Evolutionary conservation across 495 filamentous ascomycete genomes (phyloP).

Genomic region (Xylaria scruposa): DNA sequence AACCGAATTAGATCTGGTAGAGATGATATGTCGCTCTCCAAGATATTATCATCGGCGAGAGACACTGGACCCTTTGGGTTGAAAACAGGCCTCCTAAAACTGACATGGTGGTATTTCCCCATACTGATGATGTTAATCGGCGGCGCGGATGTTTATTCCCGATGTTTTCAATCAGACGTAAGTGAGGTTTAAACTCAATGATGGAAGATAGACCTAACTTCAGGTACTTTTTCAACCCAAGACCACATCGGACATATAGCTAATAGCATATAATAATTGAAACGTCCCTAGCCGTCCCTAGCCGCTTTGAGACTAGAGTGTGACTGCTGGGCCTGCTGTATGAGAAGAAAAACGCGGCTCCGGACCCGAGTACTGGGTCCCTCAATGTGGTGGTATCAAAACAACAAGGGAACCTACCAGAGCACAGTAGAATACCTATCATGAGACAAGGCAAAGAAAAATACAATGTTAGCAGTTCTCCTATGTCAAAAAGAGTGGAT

Average conservation of each 20-base stretch:
- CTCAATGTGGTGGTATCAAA: background rate
- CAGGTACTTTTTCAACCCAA: background rate
- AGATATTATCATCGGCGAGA: background rate
- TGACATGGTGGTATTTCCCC: background rate
- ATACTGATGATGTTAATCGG: background rate
- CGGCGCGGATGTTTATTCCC: background rate
- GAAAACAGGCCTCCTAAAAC: constrained; percentile 4
- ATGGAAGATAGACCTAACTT: background rate
- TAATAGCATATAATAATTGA: background rate
- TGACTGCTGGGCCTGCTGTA: background rate
- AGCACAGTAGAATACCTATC: background rate
- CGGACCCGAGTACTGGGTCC: constrained; percentile 17
- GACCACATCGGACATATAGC: background rate
- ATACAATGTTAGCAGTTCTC: background rate
- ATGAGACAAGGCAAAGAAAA: background rate
- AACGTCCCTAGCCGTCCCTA: background rate
- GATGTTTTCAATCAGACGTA: too few species aligned
- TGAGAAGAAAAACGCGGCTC: constrained; percentile 8
- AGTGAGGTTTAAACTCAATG: background rate
- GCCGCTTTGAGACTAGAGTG: background rate
- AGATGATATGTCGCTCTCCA: constrained; percentile 20
- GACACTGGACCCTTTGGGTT: background rate
- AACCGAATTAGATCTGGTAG: constrained; percentile 24
- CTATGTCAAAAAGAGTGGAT: background rate
- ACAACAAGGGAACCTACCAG: too few species aligned